Conservation (phyloP, 306 rosid genomes). For the Medicago arabica region DNA sequence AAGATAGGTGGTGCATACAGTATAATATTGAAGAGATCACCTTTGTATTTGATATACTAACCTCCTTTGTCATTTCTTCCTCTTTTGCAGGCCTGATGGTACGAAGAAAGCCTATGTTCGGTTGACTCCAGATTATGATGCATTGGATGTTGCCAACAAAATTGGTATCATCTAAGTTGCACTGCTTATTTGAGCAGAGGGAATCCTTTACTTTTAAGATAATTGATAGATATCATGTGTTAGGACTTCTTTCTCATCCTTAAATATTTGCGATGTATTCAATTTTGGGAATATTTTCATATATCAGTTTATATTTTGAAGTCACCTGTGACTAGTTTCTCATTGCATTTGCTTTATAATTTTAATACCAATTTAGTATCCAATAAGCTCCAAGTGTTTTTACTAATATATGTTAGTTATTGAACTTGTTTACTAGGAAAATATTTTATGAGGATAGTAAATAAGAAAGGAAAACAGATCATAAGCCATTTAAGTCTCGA, state of each 20-base stretch:
- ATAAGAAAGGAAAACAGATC: background rate
- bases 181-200: constrained; percentile 27
- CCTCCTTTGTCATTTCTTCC: background rate
- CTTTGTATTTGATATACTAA: background rate
- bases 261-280: constrained; percentile 39
- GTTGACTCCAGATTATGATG: constrained; percentile 86
- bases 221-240: constrained; percentile 48
- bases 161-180: constrained; percentile 80
- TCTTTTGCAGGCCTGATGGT: constrained; percentile 81
- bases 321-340: too few relatives aligned
- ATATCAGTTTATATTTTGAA: background rate
- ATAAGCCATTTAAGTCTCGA: background rate
- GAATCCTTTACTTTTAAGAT: constrained; percentile 41
- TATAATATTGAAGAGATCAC: background rate
- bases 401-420: background rate
- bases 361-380: too few relatives aligned
- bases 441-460: background rate
- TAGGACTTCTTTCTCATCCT: constrained; percentile 40
- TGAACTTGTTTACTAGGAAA: background rate
- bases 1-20: background rate
- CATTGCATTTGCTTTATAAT: background rate
- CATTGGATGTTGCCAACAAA: constrained; percentile 94
- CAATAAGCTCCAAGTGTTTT: background rate
- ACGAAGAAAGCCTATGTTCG: constrained; percentile 94
- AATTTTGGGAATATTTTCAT: background rate